phyloP scores from a whole-genome alignment of 2,329 filamentous ascomycete genomes.

The Thelonectria discophora region DNA sequence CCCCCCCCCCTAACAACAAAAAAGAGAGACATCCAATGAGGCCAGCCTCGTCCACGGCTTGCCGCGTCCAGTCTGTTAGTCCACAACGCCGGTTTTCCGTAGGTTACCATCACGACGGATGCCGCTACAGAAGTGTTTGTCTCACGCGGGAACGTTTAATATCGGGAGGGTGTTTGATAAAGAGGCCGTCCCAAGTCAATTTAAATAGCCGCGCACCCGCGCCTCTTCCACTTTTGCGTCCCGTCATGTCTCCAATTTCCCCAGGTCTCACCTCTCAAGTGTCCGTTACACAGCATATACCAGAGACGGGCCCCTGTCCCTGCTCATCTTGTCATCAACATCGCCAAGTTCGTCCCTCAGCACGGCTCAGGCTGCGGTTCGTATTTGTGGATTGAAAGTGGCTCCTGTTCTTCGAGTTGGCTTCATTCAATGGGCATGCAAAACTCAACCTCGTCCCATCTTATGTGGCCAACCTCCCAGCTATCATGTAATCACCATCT shows the following conservation, averaged over 20 bases:
- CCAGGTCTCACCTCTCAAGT: too few relatives aligned
- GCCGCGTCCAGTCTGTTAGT: background rate
- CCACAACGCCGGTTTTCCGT: too few relatives aligned
- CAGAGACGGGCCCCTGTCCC: background rate
- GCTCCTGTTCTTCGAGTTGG: background rate
- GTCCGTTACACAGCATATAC: background rate
- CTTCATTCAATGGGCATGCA: background rate
- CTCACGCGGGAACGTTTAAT: too few relatives aligned
- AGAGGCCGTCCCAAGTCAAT: too few relatives aligned
- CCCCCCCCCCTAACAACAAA: slow-evolving; percentile 17
- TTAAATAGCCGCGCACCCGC: slow-evolving; percentile 9
- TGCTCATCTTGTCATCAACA: background rate
- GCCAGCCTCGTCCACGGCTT: slow-evolving; percentile 18
- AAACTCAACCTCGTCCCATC: background rate
- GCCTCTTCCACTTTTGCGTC: too few relatives aligned
- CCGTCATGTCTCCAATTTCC: too few relatives aligned
- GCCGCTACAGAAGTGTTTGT: too few relatives aligned
- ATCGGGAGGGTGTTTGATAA: too few relatives aligned
- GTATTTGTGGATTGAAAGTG: too few relatives aligned
- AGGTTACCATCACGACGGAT: too few relatives aligned
- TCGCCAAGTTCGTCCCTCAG: background rate
- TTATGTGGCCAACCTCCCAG: too few relatives aligned
- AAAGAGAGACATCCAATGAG: slow-evolving; percentile 9
- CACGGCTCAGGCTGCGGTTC: background rate
- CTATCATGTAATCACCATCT: too few relatives aligned